A percentile compares a stretch with the other conserved stretches of the same genome.
Evolutionary conservation across 257 asterid species (phyloP).

Genomic region (Solanum pinnatisectum): DNA sequence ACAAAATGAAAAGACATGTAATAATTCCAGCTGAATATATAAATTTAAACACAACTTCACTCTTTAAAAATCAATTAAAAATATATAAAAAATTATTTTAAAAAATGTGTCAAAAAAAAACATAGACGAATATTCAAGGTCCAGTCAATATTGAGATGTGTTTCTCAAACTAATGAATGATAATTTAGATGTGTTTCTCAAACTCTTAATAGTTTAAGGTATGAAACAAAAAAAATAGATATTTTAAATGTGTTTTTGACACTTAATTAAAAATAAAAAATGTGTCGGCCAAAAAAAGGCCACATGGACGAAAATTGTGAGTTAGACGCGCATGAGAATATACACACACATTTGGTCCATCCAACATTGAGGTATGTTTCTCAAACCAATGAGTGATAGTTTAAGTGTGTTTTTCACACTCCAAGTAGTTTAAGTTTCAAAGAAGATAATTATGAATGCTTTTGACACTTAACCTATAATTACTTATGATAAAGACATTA

Average conservation of each 20-base stretch:
- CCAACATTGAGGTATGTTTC: not conserved
- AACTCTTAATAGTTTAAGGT: not conserved
- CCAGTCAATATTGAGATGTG: no score
- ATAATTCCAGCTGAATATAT: not conserved
- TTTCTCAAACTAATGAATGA: no score
- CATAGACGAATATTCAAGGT: not conserved
- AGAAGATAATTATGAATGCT: not conserved
- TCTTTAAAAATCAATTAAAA: not conserved
- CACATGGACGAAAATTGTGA: not conserved
- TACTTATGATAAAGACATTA: not conserved
- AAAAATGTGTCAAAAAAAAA: not conserved
- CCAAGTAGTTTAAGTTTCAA: not conserved
- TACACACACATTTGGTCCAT: not conserved
- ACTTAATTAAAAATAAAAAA: no score
- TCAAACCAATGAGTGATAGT: not conserved
- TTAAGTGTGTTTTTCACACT: not conserved
- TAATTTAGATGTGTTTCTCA: no score
- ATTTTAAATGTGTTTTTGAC: not conserved
- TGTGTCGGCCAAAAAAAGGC: not conserved
- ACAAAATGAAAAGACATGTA: no score
- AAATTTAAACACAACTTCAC: not conserved
- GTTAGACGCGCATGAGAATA: not conserved
- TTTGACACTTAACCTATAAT: not conserved
- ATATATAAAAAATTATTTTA: no score
- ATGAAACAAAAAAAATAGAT: no score